Conservation (phyloP, 179 eudicot genomes). For the Drosera spatulata region DNA sequence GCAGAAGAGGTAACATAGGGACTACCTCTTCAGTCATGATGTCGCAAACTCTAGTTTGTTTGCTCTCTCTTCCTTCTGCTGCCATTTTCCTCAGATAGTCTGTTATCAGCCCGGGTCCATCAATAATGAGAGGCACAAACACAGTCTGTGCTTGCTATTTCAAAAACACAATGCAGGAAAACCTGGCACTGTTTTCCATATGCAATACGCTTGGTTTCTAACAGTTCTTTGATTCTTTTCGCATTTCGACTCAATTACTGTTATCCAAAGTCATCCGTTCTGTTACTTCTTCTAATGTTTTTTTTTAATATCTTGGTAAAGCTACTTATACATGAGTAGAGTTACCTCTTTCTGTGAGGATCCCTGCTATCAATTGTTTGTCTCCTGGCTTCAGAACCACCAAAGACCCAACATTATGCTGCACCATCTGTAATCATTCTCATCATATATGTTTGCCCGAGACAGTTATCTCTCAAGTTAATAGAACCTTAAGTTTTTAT, state of each 20-base stretch:
- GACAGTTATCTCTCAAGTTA: not conserved
- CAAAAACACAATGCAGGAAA: too few relatives aligned
- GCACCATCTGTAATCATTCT: slow-evolving; percentile 45
- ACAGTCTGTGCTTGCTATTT: too few relatives aligned
- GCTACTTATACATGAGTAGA: not conserved
- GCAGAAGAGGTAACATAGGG: too few relatives aligned
- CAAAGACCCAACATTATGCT: slow-evolving; percentile 49
- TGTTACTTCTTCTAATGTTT: not conserved
- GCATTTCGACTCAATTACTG: too few relatives aligned
- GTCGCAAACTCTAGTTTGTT: slow-evolving; percentile 59
- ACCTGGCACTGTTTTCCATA: too few relatives aligned
- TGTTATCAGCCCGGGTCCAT: slow-evolving; percentile 2
- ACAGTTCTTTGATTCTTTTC: too few relatives aligned
- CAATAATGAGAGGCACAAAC: too few relatives aligned
- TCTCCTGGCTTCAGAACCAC: slow-evolving; percentile 78
- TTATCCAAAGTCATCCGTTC: not conserved
- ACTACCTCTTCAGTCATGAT: slow-evolving; percentile 41
- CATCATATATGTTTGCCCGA: not conserved
- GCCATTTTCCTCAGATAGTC: slow-evolving; percentile 52
- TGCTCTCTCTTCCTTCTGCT: slow-evolving; percentile 44
- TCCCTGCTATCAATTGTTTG: slow-evolving; percentile 54
- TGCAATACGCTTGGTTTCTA: too few relatives aligned
- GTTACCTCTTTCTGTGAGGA: slow-evolving; percentile 77
- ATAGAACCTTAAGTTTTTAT: not conserved
- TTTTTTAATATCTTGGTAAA: not conserved